Conservation (phyloP, 768 basidiomycete species). For the Hygrophoropsis aurantiaca region DNA sequence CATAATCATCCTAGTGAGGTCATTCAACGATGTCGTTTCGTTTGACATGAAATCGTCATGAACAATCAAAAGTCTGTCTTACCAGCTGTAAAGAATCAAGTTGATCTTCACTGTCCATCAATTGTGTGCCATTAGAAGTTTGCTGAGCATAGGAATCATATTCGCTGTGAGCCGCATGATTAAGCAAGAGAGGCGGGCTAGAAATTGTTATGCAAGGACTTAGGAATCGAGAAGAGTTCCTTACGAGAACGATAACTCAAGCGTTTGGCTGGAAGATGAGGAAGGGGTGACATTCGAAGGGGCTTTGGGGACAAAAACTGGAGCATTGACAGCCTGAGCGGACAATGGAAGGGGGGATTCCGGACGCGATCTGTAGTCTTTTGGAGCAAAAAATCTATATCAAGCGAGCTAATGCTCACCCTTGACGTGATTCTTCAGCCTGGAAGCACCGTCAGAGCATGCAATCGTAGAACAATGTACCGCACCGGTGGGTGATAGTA, state of each 20-base stretch:
- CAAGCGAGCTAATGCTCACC: too few species aligned
- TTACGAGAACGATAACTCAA: slow-evolving; percentile 31
- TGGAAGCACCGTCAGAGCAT: slow-evolving; percentile 16
- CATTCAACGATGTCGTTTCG: too few species aligned
- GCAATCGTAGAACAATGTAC: slow-evolving; percentile 1
- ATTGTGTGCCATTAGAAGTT: slow-evolving; percentile 11
- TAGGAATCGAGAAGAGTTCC: slow-evolving; percentile 5
- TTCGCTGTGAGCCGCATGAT: slow-evolving; percentile 33
- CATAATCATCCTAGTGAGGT: slow-evolving; percentile 35
- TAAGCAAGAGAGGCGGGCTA: slow-evolving; percentile 28
- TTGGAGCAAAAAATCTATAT: too few species aligned
- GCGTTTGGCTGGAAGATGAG: slow-evolving; percentile 28
- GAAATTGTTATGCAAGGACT: slow-evolving; percentile 4
- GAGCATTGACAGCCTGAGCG: slow-evolving; percentile 76
- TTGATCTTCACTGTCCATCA: slow-evolving; percentile 19
- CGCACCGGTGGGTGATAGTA: slow-evolving; percentile 78
- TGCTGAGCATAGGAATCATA: slow-evolving; percentile 35
- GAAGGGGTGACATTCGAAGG: slow-evolving; percentile 48
- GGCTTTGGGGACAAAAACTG: slow-evolving; percentile 79
- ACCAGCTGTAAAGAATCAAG: background rate
- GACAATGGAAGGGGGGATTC: slow-evolving; percentile 49
- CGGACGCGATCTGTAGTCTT: slow-evolving; percentile 33
- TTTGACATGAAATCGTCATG: too few species aligned
- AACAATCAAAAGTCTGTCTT: too few species aligned
- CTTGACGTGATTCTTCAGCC: slow-evolving; percentile 19